Base-by-base conservation (phyloP, 2,329 filamentous ascomycete genomes). In the Fusarium devonianum region DNA sequence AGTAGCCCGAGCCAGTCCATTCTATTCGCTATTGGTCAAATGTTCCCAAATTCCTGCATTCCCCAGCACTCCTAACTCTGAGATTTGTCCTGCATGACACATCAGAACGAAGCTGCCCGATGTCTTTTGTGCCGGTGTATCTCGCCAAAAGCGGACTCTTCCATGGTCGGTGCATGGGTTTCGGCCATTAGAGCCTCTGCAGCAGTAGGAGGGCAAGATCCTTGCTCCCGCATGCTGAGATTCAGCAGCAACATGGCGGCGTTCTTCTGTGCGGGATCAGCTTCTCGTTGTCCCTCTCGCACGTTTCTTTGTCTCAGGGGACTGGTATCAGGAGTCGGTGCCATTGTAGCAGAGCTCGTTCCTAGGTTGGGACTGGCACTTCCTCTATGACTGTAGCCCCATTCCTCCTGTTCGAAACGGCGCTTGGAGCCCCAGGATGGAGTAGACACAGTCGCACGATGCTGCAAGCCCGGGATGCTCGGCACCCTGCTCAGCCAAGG, bases 161-260 rank as follows among this genome's bases (percentile, higher is more conserved):
- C 19, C 7, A 21, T 13, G n/a, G 12, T 13, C 10, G 22, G 10
- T n/a, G 23, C 17, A 12, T 18, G 21, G 8, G 34, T 10, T 16
- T 16, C 13, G 6, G 10, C 17, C 4, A 17, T n/a, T 7, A 48
- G 26, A 13, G 32, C 36, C 12, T 16, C 37, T 6, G 14, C 29
- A 12, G 19, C 8, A 2, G 16, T 33, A n/a, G 21, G 39, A 8
- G 49, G 21, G 19, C 40, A 42, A 17, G 26, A 14, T 3, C 25
- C 32, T 13, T 53, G 53, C 4, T 53, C 48, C 4, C 38, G 55
- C 34, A 49, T 60, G 14, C 49, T 53, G 18, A 62, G 50, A 22
- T 52, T 60, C 21, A 66, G 49, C 5, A 66, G 55, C n/a, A 64
- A 52, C 23, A 66, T 45, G 10, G 62, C 63, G 7, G 63, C 62